Percentiles rank a stretch among this genome's conserved stretches.
phyloP scores from a whole-genome alignment of 2,329 filamentous ascomycete genomes.

The Colletotrichum gigasporum region DNA sequence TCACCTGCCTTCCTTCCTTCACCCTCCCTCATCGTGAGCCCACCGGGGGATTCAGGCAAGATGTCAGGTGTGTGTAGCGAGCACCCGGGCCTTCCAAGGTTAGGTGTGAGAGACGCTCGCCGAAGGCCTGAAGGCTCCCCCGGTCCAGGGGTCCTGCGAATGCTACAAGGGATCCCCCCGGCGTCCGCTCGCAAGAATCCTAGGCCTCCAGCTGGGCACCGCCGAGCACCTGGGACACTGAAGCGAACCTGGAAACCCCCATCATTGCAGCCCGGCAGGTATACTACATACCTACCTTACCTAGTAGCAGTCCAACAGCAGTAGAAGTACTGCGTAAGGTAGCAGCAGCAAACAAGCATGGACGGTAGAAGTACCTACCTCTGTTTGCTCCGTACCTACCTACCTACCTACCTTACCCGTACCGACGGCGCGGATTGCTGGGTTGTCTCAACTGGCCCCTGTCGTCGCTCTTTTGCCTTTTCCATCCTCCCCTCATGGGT shows the following conservation, averaged over 20 bases:
- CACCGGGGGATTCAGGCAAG: slow-evolving; percentile 16
- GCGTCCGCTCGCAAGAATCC: too few relatives aligned
- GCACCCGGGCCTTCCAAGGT: too few relatives aligned
- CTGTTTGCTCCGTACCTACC: too few relatives aligned
- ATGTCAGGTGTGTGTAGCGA: slow-evolving; percentile 18
- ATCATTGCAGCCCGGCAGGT: background rate
- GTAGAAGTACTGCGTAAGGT: too few relatives aligned
- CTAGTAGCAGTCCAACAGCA: too few relatives aligned
- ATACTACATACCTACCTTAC: background rate
- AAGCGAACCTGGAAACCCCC: background rate
- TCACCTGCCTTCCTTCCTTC: too few relatives aligned
- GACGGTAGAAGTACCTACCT: too few relatives aligned
- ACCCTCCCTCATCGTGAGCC: background rate
- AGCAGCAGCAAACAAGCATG: too few relatives aligned
- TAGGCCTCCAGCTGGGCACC: background rate
- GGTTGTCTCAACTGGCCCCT: slow-evolving; percentile 29
- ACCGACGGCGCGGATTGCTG: slow-evolving; percentile 28
- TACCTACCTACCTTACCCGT: too few relatives aligned
- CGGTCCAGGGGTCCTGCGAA: background rate
- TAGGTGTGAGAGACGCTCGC: too few relatives aligned
- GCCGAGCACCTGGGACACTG: background rate
- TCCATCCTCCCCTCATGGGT: slow-evolving; percentile 8
- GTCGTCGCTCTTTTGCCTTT: slow-evolving; percentile 16
- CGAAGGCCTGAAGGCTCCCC: background rate
- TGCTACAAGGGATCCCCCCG: background rate